Conservation (phyloP, 768 basidiomycete species). For the Phlegmacium glaucopus region DNA sequence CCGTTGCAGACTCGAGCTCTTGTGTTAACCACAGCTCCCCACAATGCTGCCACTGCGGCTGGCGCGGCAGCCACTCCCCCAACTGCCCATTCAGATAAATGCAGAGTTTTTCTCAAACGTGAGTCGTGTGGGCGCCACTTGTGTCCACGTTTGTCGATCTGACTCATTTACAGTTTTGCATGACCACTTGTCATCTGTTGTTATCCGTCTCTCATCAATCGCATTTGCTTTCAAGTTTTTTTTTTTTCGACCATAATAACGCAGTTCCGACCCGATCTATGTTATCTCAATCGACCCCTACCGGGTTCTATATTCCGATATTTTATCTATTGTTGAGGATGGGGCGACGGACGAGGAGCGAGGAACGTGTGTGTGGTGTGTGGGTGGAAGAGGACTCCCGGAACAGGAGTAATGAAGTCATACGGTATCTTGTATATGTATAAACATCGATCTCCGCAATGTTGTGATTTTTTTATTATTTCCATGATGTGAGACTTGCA, state of each 20-base stretch:
- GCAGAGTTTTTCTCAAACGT: constrained; percentile 8
- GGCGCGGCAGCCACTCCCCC: constrained; percentile 56
- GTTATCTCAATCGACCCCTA: too few species aligned
- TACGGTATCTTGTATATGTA: too few species aligned
- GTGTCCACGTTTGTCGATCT: background rate
- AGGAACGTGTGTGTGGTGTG: too few species aligned
- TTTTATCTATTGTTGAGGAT: too few species aligned
- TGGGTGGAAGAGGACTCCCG: too few species aligned
- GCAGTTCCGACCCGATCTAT: too few species aligned
- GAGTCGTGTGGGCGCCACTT: constrained; percentile 11
- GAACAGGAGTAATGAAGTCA: too few species aligned
- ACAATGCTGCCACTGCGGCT: constrained; percentile 78
- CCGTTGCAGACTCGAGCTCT: constrained; percentile 22
- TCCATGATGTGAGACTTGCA: too few species aligned
- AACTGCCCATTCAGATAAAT: constrained; percentile 45
- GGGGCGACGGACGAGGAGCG: too few species aligned
- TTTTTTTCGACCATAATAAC: too few species aligned
- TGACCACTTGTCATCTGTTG: constrained; percentile 6
- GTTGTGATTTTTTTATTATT: constrained; percentile 15
- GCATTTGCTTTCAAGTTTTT: background rate
- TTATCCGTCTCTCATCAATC: constrained; percentile 2
- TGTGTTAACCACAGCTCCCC: constrained; percentile 55
- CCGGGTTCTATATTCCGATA: too few species aligned
- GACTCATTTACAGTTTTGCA: background rate
- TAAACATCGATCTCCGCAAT: background rate